Evolutionary conservation across 805 yeast species (phyloP).

Genomic region (Wickerhamomyces bovis): DNA sequence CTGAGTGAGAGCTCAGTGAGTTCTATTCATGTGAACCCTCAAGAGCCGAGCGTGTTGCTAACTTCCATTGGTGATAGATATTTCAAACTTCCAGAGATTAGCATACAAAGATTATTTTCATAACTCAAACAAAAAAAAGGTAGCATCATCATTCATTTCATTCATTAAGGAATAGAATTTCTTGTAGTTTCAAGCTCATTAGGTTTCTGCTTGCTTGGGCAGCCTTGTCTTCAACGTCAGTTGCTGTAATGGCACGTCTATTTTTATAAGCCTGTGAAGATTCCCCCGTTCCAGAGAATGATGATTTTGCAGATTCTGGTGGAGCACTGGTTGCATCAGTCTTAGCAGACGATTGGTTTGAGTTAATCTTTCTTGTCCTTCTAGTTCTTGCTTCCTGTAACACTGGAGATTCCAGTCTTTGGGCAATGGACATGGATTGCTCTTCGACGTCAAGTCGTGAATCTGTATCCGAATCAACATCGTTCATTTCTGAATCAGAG

Average conservation of each 20-base stretch:
- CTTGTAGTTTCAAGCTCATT: constrained; percentile 22
- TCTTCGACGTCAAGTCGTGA: constrained; percentile 11
- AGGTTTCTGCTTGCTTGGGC: constrained; percentile 22
- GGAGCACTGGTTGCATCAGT: background rate
- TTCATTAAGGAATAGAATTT: constrained; percentile 22
- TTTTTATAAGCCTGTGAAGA: background rate
- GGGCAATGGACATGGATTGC: constrained; percentile 3
- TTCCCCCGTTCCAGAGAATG: background rate
- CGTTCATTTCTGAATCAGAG: constrained; percentile 24
- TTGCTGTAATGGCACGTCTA: background rate
- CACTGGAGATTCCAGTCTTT: constrained; percentile 3
- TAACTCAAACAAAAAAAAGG: background rate
- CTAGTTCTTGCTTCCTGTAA: background rate
- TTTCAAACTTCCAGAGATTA: constrained; percentile 6
- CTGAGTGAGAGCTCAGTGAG: constrained; percentile 10
- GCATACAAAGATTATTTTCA: background rate
- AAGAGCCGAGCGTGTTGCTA: constrained; percentile 13
- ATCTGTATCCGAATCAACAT: constrained; percentile 19
- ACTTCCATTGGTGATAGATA: constrained; percentile 17
- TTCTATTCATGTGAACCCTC: constrained; percentile 11
- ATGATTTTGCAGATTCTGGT: background rate
- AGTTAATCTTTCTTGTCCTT: background rate
- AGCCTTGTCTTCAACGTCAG: constrained; percentile 7
- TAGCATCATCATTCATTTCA: constrained; percentile 5
- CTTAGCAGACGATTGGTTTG: background rate